A percentile compares a stretch with the other conserved stretches of the same genome.
phyloP scores from a whole-genome alignment of 345 rosid genomes.

The Linum trigynum region DNA sequence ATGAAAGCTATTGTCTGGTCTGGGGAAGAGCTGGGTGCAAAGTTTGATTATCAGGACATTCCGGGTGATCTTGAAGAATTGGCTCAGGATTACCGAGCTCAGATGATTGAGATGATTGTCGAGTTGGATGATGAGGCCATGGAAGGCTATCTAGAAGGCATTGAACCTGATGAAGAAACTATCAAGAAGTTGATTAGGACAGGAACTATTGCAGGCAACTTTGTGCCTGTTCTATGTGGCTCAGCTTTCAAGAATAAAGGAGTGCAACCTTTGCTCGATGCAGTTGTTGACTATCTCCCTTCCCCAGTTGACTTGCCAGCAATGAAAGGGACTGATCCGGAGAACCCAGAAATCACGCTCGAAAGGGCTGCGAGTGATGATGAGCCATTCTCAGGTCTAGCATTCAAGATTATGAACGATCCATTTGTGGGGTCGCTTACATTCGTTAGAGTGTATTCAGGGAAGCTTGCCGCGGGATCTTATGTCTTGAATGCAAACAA shows the following conservation, averaged over 20 bases:
- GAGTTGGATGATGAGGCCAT: slow-evolving; percentile 84
- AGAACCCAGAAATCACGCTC: slow-evolving; percentile 53
- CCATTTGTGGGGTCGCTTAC: slow-evolving; percentile 93
- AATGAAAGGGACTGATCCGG: slow-evolving; percentile 89
- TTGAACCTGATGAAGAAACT: slow-evolving; percentile 78
- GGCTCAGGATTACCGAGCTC: slow-evolving; percentile 63
- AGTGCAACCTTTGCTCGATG: slow-evolving; percentile 90
- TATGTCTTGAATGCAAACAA: slow-evolving; percentile 87
- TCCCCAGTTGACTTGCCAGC: slow-evolving; percentile 83
- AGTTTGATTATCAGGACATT: slow-evolving; percentile 65
- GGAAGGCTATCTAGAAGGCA: slow-evolving; percentile 91
- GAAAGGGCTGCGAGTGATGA: slow-evolving; percentile 60
- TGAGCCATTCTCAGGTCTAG: slow-evolving; percentile 82
- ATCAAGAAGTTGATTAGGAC: slow-evolving; percentile 68
- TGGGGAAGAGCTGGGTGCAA: slow-evolving; percentile 95
- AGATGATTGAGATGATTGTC: slow-evolving; percentile 58
- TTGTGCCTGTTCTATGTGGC: slow-evolving; percentile 87
- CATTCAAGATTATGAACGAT: slow-evolving; percentile 97
- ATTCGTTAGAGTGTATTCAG: slow-evolving; percentile 83
- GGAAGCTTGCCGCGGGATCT: slow-evolving; percentile 72
- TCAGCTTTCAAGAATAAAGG: slow-evolving; percentile 95
- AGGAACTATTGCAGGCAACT: slow-evolving; percentile 60
- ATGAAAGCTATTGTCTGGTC: slow-evolving; percentile 92
- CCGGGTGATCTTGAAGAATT: slow-evolving; percentile 70
- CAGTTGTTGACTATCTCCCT: slow-evolving; percentile 85